phyloP scores from a whole-genome alignment of 345 rosid species.

The Chamaenerion angustifolium region DNA sequence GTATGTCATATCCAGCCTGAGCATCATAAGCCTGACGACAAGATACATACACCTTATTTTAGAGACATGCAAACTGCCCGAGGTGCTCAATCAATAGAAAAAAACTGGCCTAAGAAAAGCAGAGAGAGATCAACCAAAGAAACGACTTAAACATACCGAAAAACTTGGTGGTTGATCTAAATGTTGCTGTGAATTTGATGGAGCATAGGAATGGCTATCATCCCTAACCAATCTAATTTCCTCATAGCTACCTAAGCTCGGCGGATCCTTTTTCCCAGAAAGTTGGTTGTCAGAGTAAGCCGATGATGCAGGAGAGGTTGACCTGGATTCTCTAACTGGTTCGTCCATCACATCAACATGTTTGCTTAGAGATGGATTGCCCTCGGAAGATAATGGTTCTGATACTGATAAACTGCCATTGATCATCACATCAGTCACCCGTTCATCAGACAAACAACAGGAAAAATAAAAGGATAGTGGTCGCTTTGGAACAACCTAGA shows the following conservation, averaged over 20 bases:
- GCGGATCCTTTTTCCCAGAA: constrained; percentile 44
- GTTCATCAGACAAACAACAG: neutral
- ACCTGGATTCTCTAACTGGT: constrained; percentile 36
- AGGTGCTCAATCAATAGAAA: too few relatives aligned
- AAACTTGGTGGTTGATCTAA: constrained; percentile 42
- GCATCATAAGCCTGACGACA: constrained; percentile 46
- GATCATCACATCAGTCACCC: constrained; percentile 2
- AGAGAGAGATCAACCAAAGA: neutral
- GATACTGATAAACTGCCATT: constrained; percentile 35
- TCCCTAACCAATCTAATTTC: constrained; percentile 45
- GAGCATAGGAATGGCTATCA: constrained; percentile 38
- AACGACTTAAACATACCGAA: constrained; percentile 36
- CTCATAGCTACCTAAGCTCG: constrained; percentile 36
- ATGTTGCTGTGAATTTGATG: constrained; percentile 47
- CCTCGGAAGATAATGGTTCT: constrained; percentile 26
- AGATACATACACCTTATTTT: neutral
- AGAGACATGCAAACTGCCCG: too few relatives aligned
- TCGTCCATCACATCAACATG: constrained; percentile 35
- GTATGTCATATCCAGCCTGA: constrained; percentile 49
- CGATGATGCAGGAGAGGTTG: constrained; percentile 47
- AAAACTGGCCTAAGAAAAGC: neutral
- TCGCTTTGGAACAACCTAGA: too few relatives aligned
- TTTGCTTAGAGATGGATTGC: constrained; percentile 27
- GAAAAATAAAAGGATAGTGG: too few relatives aligned
- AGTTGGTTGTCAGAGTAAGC: constrained; percentile 38